Evolutionary conservation across 306 rosid species (phyloP).

Genomic region (Dalbergia cultrata): DNA sequence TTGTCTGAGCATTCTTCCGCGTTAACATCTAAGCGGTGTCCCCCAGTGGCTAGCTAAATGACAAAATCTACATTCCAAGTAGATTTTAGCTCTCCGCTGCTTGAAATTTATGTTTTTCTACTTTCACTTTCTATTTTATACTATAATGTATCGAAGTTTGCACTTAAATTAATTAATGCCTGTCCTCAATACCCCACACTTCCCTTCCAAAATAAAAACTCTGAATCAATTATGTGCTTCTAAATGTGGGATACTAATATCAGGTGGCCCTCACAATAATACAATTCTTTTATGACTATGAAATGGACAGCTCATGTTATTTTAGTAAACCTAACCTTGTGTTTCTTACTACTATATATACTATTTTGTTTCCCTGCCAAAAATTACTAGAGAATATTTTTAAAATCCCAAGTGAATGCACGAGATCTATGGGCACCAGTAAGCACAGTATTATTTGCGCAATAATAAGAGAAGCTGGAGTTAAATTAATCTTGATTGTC

Average conservation of each 20-base stretch:
- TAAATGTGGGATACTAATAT: constrained; percentile 37
- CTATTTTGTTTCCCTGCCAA: constrained; percentile 43
- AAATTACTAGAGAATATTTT: constrained; percentile 48
- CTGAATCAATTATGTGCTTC: constrained; percentile 7
- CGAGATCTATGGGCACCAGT: constrained; percentile 49
- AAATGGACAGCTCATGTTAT: constrained; percentile 52
- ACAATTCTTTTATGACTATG: constrained; percentile 12
- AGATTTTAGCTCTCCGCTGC: constrained; percentile 39
- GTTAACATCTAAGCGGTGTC: constrained; percentile 60
- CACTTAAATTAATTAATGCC: constrained; percentile 28
- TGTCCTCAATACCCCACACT: neutral
- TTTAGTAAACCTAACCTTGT: constrained; percentile 46
- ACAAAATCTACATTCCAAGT: constrained; percentile 59
- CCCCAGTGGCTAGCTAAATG: constrained; percentile 51
- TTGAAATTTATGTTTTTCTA: constrained; percentile 40
- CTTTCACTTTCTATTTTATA: constrained; percentile 2
- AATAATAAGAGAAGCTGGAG: constrained; percentile 27
- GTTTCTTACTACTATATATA: constrained; percentile 16
- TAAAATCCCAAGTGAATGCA: constrained; percentile 66
- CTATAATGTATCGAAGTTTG: constrained; percentile 21
- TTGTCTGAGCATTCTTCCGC: constrained; percentile 58
- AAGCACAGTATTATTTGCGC: constrained; percentile 53
- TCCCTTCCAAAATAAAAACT: neutral
- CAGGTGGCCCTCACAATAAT: constrained; percentile 46
- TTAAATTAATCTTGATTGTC: constrained; percentile 55